Conservation (phyloP, 2,329 filamentous ascomycete species). For the Aureobasidium sp. region DNA sequence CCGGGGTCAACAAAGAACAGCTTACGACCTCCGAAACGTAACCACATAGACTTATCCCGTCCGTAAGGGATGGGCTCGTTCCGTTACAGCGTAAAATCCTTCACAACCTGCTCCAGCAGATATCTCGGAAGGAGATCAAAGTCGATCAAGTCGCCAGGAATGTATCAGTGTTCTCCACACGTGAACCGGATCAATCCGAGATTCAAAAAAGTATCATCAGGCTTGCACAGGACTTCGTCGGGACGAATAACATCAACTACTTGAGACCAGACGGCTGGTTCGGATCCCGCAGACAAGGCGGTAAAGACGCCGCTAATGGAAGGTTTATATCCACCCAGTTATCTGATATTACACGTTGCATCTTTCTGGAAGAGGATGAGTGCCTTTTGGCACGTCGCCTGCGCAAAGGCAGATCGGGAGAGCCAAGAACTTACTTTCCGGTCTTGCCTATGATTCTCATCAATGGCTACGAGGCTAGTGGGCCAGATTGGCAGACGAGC, state of each 20-base stretch:
- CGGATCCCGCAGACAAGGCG: constrained; percentile 89
- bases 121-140: constrained; percentile 89
- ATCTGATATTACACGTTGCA: constrained; percentile 80
- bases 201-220: constrained; percentile 94
- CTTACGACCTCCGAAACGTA: neutral
- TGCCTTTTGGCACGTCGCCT: constrained; percentile 74
- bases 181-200: constrained; percentile 87
- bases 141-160: constrained; percentile 91
- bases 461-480: constrained; percentile 96
- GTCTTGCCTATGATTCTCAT: constrained; percentile 86
- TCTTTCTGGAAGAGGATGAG: constrained; percentile 80
- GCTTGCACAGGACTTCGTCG: constrained; percentile 89
- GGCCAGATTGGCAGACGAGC: constrained; percentile 93
- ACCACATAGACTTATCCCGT: neutral
- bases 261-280: constrained; percentile 97
- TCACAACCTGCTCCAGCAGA: constrained; percentile 87
- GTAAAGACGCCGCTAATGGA: constrained; percentile 85
- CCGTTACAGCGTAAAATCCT: constrained; percentile 95
- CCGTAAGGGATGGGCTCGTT: constrained; percentile 88
- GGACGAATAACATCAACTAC: constrained; percentile 94
- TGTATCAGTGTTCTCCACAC: constrained; percentile 71
- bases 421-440: constrained; percentile 80
- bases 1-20: neutral
- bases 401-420: constrained; percentile 82
- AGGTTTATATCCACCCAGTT: constrained; percentile 97